Percentiles rank a stretch among this genome's conserved stretches.
These are phyloP conservation scores for Antitrichia curtipendula DNA, from an alignment of 225 moss, liverwort and hornwort species.

Conservation along the genomic window DNA sequence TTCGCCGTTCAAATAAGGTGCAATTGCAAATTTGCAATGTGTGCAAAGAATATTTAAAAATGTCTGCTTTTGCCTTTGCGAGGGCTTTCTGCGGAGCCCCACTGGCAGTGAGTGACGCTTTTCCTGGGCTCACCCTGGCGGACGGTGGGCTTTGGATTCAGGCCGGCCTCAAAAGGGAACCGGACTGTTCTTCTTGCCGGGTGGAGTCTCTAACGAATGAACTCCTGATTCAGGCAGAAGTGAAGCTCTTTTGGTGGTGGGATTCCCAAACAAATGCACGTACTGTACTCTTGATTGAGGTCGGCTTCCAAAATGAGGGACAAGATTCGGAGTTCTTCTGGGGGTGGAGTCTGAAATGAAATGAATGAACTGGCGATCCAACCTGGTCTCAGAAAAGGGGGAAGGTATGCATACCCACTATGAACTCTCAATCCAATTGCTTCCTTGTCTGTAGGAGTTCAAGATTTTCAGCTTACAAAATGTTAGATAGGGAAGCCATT, in stretches of 20 bases:
- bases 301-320: background rate
- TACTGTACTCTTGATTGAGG: background rate
- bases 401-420: background rate
- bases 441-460: background rate
- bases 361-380: background rate
- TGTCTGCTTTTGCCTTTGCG: background rate
- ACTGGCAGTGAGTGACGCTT: background rate
- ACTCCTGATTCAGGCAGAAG: background rate
- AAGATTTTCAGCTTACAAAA: fast-evolving
- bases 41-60: too few species aligned
- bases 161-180: background rate
- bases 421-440: background rate
- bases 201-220: background rate
- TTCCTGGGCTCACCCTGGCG: background rate
- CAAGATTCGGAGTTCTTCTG: background rate
- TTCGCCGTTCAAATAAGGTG: background rate
- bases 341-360: background rate
- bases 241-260: background rate
- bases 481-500: background rate
- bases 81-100: background rate
- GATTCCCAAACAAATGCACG: too few species aligned
- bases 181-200: background rate
- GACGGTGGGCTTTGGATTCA: background rate
- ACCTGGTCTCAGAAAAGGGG: background rate
- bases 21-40: too few species aligned